A percentile compares a stretch with the other conserved stretches of the same genome.
Evolutionary conservation across 2,329 filamentous ascomycete species (phyloP).

Genomic region (Talaromyces sp.): DNA sequence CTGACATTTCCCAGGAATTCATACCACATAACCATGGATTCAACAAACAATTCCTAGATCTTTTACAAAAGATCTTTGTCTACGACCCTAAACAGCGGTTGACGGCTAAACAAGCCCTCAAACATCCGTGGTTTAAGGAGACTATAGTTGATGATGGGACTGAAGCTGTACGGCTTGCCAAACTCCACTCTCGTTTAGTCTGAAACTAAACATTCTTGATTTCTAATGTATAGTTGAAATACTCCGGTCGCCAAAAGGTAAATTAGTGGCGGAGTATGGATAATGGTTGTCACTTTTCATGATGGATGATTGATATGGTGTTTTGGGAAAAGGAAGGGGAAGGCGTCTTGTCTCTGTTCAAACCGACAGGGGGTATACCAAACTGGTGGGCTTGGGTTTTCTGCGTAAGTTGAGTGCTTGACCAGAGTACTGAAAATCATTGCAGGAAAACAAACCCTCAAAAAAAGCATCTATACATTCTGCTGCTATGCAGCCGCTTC

Average conservation of each 20-base stretch:
- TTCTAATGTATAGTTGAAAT: conserved; percentile 13
- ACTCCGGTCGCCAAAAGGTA: conserved; percentile 10
- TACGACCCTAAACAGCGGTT: conserved; percentile 63
- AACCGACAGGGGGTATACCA: not conserved
- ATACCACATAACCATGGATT: conserved; percentile 57
- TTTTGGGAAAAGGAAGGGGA: not conserved
- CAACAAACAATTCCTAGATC: conserved; percentile 59
- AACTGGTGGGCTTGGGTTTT: not conserved
- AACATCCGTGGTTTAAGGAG: conserved; percentile 64
- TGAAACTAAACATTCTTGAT: conserved; percentile 5
- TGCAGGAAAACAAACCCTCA: not conserved
- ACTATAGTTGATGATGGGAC: conserved; percentile 61
- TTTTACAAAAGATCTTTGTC: conserved; percentile 59
- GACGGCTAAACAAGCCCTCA: conserved; percentile 59
- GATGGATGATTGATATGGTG: not conserved
- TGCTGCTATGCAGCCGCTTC: not conserved
- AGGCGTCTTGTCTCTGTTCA: not conserved
- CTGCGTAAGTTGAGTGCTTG: not conserved
- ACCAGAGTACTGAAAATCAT: not conserved
- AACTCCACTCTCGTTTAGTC: conserved; percentile 9
- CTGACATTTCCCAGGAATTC: conserved; percentile 47
- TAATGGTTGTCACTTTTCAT: not conserved
- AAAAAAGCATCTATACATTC: not conserved
- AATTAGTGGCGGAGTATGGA: conserved; percentile 6
- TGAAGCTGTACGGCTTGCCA: conserved; percentile 54